Conservation (phyloP, 129 eudicot species). For the Cynara cardunculus region DNA sequence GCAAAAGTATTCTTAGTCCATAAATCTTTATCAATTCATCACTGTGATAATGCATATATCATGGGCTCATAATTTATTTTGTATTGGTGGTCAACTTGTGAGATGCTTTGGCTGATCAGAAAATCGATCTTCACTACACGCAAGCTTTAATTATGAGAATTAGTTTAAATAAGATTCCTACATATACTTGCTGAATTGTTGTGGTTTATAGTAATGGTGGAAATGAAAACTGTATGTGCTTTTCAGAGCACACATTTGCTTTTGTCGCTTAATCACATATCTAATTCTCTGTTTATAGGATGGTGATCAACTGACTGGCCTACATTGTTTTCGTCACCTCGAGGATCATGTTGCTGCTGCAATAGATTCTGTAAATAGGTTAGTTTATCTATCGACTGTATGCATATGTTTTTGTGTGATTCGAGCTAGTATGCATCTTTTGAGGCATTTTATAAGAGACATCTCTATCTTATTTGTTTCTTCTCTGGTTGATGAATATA, state of each 20-base stretch:
- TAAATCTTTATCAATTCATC: background rate
- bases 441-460: background rate
- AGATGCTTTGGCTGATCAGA: conserved; percentile 4
- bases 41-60: background rate
- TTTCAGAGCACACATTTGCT: background rate
- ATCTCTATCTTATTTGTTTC: background rate
- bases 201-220: background rate
- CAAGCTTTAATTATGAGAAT: background rate
- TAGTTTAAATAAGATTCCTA: background rate
- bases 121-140: background rate
- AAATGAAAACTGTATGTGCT: background rate
- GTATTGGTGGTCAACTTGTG: background rate
- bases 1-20: background rate
- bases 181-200: background rate
- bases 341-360: conserved; percentile 81
- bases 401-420: background rate
- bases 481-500: background rate
- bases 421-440: conserved; percentile 1
- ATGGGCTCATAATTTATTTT: background rate
- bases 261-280: conserved; percentile 1
- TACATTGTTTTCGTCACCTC: conserved; percentile 97
- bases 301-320: conserved; percentile 86
- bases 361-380: conserved; percentile 86
- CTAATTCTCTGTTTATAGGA: conserved; percentile 38
- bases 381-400: conserved; percentile 24